Base-by-base conservation (phyloP, 2,329 filamentous ascomycete genomes). In the Arthrobotrys sphaeroides region DNA sequence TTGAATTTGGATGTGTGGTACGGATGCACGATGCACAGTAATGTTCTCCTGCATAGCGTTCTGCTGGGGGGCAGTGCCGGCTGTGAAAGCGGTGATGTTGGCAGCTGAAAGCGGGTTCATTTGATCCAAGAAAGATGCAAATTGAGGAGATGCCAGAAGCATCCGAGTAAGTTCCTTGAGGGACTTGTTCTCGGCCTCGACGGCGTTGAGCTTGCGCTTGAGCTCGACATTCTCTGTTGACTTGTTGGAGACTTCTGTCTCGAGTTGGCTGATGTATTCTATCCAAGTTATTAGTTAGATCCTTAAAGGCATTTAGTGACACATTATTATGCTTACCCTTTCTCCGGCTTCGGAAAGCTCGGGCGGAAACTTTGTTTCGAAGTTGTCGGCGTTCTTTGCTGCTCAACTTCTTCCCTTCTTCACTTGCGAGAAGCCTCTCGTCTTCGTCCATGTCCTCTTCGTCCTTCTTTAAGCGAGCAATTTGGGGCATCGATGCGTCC, bases 381-480 rank as follows among this genome's bases (percentile, higher is more conserved):
- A 99, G 87, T 83, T 98, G 95, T 79, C 95, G 90, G 75, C 95
- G 90, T 84, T 98, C 94, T 85, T 98, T 98, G 86, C 93, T 96
- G 84, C 90, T 95, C n/a, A 99, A 88, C 86, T 97, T 97, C 90
- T 99, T 99, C 80, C 94, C 95, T 84, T 97, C 94, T 81, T 99
- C 95, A 76, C 93, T 97, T n/a, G 93, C 93, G 53, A 97, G 86
- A 7, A 97, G 86, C 78, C 92, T 88, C 86, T 98, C 95, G 80
- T 98, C 95, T 83, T 97, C 94, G 80, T 99, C 95, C 94, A 99
- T 98, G 62, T 98, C 94, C 77, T 97, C 94, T 80, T 98, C 94
- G 47, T 97, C 93, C 86, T 98, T 98, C 87, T 90, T 94, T 77
- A 88, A 84, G 77, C 90, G 90, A 57, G 90, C 86, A 79, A 93